A percentile compares a stretch with the other conserved stretches of the same genome.
These are phyloP conservation scores for Chlorella variabilis DNA, from an alignment of 163 green algal genomes.

Conservation along the genomic window DNA sequence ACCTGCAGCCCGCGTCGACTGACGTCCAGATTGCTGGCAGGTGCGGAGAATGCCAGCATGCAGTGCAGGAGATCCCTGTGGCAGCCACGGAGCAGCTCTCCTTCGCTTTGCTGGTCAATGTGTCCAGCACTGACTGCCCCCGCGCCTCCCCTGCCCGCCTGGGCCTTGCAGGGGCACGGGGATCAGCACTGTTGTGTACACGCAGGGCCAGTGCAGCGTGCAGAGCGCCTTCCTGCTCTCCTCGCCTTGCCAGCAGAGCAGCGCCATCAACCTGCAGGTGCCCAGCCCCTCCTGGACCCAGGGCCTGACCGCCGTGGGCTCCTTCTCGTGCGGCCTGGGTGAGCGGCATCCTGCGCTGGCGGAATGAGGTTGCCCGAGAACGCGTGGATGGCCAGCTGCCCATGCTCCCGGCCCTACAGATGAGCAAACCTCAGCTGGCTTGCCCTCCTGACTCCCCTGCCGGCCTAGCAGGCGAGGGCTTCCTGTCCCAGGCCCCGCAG, in stretches of 20 bases:
- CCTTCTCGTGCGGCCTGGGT: constrained; percentile 14
- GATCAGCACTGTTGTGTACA: constrained; percentile 32
- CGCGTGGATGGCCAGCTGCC: no score
- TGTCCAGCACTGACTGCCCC: no score
- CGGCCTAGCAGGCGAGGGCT: neutral
- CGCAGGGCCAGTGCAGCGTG: constrained; percentile 32
- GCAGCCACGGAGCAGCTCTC: neutral
- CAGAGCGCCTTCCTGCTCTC: constrained; percentile 12
- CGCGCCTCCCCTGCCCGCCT: neutral
- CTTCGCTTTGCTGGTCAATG: neutral
- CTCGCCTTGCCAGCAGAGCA: constrained; percentile 27
- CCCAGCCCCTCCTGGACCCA: constrained; percentile 10
- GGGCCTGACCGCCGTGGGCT: constrained; percentile 2
- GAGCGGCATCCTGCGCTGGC: neutral
- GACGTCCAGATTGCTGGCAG: constrained; percentile 24
- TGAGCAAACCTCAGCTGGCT: no score
- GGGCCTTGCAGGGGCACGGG: constrained; percentile 3
- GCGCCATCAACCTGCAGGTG: neutral
- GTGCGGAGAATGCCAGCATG: neutral
- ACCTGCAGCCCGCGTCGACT: neutral
- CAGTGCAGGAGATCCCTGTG: no score
- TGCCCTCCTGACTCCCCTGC: neutral
- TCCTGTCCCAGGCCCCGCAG: neutral
- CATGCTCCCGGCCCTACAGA: no score
- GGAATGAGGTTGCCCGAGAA: no score